Base-by-base conservation (phyloP, 805 yeast genomes). In the Ogataea corticis region DNA sequence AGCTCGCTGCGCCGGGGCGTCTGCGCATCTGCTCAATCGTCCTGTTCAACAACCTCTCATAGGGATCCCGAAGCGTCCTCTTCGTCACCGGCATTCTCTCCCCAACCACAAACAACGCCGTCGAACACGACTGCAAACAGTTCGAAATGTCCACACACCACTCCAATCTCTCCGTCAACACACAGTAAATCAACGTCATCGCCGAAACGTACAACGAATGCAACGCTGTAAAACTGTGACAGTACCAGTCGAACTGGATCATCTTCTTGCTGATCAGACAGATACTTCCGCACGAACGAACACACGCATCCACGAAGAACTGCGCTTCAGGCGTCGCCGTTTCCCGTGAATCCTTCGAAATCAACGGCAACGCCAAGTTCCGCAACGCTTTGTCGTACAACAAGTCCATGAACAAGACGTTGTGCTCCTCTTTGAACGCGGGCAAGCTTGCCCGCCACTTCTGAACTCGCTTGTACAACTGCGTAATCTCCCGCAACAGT, bases 51-150 rank as follows among this genome's bases (percentile, higher is more conserved):
- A 58, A 35, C 21, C 49, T 46, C 33, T 58, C 62, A 42, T 48
- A 58, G 6, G 54, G 52, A 45, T 58, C 62, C 23, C 60, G 34
- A 4, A 57, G 15, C 14, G 39, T 42, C 7, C 46, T 37, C 29
- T 48, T 55, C 3, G 61, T 58, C 18, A 44, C 44, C 7, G 62
- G 62, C 48, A 58, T 46, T 9, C 60, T 44, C 34, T 58, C 62
- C 14, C 58, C 61, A 36, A 51, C 54, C 15, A 55, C 58, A 43
- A 46, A 54, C 13, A 58, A 34, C 7, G 60, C 47, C 2, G 57
- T 57, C 0, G 62, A 58, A 28, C 62, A 58, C 2, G 61, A 46
- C 21, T 56, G 59, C 18, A 58, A 34, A 39, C 52, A 50, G 3
- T 49, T 49, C n/a, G 60, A 47, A 7, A 54, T 47, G 28, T 58